A percentile compares a stretch with the other conserved stretches of the same genome.
phyloP scores from a whole-genome alignment of 176 grass and related monocot genomes.

The Hordeum vulgare region DNA sequence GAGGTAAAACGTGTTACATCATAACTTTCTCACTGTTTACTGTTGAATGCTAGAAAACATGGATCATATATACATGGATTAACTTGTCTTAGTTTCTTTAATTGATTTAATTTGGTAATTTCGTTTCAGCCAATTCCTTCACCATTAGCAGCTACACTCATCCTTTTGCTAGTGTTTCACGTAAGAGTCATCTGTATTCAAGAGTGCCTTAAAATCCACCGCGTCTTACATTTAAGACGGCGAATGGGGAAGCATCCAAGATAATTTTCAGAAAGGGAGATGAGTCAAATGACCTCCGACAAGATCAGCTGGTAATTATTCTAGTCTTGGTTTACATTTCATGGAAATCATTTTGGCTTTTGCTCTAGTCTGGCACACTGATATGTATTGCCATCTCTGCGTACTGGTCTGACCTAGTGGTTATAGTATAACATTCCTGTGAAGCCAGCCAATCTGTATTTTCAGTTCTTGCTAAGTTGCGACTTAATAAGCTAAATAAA shows the following conservation, averaged over 20 bases:
- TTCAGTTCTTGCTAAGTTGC: background rate
- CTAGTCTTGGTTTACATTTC: background rate
- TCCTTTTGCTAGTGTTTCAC: slow-evolving; percentile 66
- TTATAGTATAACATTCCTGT: background rate
- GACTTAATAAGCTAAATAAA: background rate
- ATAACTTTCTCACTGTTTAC: background rate
- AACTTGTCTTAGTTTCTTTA: background rate
- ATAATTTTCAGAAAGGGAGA: slow-evolving; percentile 90
- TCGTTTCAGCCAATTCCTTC: slow-evolving; percentile 76
- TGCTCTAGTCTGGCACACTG: background rate
- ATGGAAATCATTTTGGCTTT: background rate
- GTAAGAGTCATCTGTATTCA: slow-evolving; percentile 72
- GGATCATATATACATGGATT: background rate
- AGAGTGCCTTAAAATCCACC: slow-evolving; percentile 33
- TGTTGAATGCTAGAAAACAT: slow-evolving; percentile 13
- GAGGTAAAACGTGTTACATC: slow-evolving; percentile 32
- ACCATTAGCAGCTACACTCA: slow-evolving; percentile 43
- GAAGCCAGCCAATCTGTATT: background rate
- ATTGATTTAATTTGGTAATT: background rate
- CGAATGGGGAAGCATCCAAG: slow-evolving; percentile 62
- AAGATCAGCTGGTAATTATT: slow-evolving; percentile 77
- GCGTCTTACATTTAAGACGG: slow-evolving; percentile 66
- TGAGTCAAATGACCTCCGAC: slow-evolving; percentile 77
- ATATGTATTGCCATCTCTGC: background rate
- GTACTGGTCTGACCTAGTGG: background rate